Conservation (phyloP, 1,284 basidiomycete genomes). For the Ceratobasidium sp. region DNA sequence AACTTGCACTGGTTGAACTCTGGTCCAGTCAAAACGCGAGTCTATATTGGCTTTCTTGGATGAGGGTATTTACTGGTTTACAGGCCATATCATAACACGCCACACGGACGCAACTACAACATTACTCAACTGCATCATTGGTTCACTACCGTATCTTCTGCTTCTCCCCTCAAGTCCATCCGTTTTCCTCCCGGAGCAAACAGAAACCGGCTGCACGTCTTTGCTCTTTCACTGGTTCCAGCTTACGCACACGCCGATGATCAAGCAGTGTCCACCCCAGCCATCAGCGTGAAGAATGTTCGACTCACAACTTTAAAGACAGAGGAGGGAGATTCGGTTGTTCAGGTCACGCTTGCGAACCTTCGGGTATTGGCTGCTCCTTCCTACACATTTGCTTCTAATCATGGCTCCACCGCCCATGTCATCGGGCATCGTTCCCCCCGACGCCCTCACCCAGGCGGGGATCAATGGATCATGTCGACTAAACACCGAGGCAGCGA, state of each 20-base stretch:
- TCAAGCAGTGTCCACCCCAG: constrained; percentile 21
- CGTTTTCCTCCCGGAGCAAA: constrained; percentile 41
- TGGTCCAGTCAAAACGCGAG: constrained; percentile 39
- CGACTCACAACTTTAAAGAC: constrained; percentile 55
- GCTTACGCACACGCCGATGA: constrained; percentile 33
- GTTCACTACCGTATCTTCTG: constrained; percentile 51
- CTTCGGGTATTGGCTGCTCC: constrained; percentile 47
- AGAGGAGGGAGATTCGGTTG: constrained; percentile 52
- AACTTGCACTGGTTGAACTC: constrained; percentile 41
- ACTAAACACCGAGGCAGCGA: constrained; percentile 39
- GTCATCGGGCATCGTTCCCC: neutral
- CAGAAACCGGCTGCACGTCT: constrained; percentile 46
- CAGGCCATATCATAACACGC: constrained; percentile 17
- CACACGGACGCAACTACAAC: constrained; percentile 19
- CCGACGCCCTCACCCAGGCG: neutral
- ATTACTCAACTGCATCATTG: constrained; percentile 53
- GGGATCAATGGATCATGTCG: neutral
- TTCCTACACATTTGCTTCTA: neutral
- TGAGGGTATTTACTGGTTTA: neutral
- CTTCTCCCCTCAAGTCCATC: constrained; percentile 41
- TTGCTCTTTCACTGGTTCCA: constrained; percentile 46
- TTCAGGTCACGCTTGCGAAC: constrained; percentile 59
- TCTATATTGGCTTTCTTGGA: too few relatives aligned
- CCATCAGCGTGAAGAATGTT: constrained; percentile 48
- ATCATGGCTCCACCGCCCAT: neutral